Base-by-base conservation (phyloP, 345 rosid species). In the Sisymbrium altissimum region DNA sequence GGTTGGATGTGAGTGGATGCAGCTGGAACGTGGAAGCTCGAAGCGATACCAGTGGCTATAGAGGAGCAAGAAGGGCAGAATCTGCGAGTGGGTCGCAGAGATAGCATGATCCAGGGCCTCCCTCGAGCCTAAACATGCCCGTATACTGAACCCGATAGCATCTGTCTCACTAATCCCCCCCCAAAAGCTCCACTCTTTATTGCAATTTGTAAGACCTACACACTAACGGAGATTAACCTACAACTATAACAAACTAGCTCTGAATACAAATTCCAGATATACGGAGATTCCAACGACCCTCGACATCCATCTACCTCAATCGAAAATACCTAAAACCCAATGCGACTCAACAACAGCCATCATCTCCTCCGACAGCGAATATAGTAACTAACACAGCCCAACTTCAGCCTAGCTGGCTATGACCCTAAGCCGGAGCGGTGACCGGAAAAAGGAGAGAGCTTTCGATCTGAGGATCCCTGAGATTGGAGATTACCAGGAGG, bases 51-150 rank as follows among this genome's bases (percentile, higher is more conserved):
- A 14, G 75, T 50, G 65, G 74, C 59, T 43, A 53, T 2, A 40
- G 38, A 68, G 30, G 80, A 76, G 53, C 82, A 70, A 59, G 81
- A 49, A 79, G 66, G 59, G 74, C 79, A 81, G 62, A 83, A 83
- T 84, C 88, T 83, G 86, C 89, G 85, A 79, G 70, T 49, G 2
- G 56, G 70, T 72, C 83, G 89, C 88, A 84, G 83, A 79, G 83
- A 77, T 67, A 81, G 88, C 94, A 88, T 88, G 75, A 70, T 85
- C 84, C 81, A 70, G 72, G 66, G 33, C 67, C 77, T 77, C 73
- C 73, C 76, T 81, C 84, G 56, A 82, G 61, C 55, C 58, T 73
- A 79, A 77, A 81, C 88, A 85, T 83, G 40, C 80, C 85, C 81
- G 60, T 62, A n/a, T 8, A 65, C 39, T 66, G 80, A 70, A 36